These are phyloP conservation scores for Pseudogymnoascus sp. DNA, from an alignment of 2,329 filamentous ascomycete genomes.

Conservation along the genomic window DNA sequence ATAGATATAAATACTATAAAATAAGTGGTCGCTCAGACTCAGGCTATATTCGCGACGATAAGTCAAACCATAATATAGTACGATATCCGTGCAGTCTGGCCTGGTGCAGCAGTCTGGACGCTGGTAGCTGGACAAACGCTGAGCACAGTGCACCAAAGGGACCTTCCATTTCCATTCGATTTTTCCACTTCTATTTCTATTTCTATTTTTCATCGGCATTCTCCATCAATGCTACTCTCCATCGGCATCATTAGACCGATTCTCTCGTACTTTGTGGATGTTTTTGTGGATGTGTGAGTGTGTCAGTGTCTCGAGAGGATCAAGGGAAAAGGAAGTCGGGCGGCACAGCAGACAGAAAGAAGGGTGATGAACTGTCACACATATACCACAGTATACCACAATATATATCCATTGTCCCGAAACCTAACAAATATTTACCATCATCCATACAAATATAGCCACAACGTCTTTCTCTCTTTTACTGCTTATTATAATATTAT, in stretches of 20 bases:
- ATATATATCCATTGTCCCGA: neutral
- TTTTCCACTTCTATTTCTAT: neutral
- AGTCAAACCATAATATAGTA: neutral
- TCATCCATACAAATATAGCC: too few species aligned
- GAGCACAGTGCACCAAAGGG: neutral
- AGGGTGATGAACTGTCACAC: neutral
- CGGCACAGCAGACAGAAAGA: neutral
- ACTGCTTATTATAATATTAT: neutral
- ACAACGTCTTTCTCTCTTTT: neutral
- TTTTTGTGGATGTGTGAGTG: neutral
- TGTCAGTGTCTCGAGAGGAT: neutral
- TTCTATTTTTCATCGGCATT: neutral
- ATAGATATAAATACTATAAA: neutral
- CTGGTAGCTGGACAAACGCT: neutral
- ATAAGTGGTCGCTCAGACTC: neutral
- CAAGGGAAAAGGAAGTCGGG: neutral
- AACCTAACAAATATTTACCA: neutral
- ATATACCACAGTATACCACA: neutral
- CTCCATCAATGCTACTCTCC: neutral
- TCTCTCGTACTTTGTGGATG: neutral
- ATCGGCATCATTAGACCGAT: neutral
- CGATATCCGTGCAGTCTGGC: neutral
- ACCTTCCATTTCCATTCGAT: neutral
- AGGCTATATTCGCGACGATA: neutral
- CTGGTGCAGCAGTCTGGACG: neutral